phyloP scores from a whole-genome alignment of 768 basidiomycete species.

The Cytidiella melzeri region DNA sequence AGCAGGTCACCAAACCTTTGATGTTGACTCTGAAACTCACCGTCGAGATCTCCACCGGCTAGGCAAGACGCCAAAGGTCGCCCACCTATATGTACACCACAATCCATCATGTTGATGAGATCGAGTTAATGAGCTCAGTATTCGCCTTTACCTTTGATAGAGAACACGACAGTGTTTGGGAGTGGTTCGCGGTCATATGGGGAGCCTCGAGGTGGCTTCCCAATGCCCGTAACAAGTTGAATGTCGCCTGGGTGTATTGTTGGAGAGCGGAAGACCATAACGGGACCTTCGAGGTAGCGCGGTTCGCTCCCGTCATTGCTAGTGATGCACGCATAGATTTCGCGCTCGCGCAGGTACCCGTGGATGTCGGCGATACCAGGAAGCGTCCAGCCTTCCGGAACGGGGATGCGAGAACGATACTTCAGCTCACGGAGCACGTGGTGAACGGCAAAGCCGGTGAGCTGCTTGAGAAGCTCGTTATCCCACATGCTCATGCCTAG shows the following conservation, averaged over 20 bases:
- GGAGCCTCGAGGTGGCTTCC: conserved; percentile 45
- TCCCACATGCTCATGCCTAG: conserved; percentile 35
- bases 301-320: conserved; percentile 12
- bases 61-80: conserved; percentile 58
- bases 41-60: conserved; percentile 69
- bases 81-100: conserved; percentile 31
- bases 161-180: conserved; percentile 62
- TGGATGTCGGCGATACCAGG: conserved; percentile 67
- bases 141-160: conserved; percentile 51
- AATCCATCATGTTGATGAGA: background rate
- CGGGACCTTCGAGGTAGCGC: conserved; percentile 44
- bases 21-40: conserved; percentile 35
- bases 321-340: conserved; percentile 53
- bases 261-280: conserved; percentile 60
- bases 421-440: conserved; percentile 58
- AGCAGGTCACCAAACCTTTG: conserved; percentile 44
- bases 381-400: conserved; percentile 51
- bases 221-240: conserved; percentile 55
- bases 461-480: conserved; percentile 36
- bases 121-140: background rate
- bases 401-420: conserved; percentile 53
- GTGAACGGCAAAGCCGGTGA: conserved; percentile 43
- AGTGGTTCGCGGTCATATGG: conserved; percentile 47
- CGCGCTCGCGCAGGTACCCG: conserved; percentile 37
- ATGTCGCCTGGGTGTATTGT: conserved; percentile 68